Evolutionary conservation across 306 rosid species (phyloP).

Genomic region (Sophora flavescens): DNA sequence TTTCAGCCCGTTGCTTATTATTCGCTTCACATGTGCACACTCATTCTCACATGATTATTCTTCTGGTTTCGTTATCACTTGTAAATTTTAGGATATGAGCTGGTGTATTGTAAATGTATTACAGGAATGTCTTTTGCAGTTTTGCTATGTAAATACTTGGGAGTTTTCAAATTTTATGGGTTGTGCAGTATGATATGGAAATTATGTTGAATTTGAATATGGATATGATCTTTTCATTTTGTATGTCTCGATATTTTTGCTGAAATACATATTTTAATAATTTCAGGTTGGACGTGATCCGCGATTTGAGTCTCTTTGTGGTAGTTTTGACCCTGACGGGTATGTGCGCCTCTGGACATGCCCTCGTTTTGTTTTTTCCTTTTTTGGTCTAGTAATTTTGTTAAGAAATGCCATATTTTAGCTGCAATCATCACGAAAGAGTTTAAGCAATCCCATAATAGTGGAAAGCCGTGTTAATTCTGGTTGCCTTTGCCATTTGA

Average conservation of each 20-base stretch:
- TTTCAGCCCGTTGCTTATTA: constrained; percentile 9
- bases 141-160: constrained; percentile 14
- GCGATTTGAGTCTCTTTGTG: constrained; percentile 84
- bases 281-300: constrained; percentile 80
- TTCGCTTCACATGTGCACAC: constrained; percentile 12
- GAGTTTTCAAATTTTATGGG: constrained; percentile 29
- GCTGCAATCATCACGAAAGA: not conserved
- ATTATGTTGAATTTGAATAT: constrained; percentile 24
- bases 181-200: constrained; percentile 31
- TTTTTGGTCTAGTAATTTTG: not conserved
- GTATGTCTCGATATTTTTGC: constrained; percentile 19
- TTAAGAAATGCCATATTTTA: not conserved
- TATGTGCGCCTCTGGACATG: constrained; percentile 44
- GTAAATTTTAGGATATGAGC: constrained; percentile 22
- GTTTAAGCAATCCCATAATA: not conserved
- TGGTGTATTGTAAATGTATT: not conserved
- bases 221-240: constrained; percentile 18
- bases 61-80: constrained; percentile 31
- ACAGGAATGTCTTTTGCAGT: not conserved
- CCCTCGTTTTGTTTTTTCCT: not conserved
- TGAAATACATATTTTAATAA: constrained; percentile 29
- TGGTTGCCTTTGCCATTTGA: no score
- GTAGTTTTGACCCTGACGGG: constrained; percentile 68
- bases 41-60: not conserved
- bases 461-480: not conserved